Conservation (phyloP, 306 rosid genomes). For the Vicia faba region DNA sequence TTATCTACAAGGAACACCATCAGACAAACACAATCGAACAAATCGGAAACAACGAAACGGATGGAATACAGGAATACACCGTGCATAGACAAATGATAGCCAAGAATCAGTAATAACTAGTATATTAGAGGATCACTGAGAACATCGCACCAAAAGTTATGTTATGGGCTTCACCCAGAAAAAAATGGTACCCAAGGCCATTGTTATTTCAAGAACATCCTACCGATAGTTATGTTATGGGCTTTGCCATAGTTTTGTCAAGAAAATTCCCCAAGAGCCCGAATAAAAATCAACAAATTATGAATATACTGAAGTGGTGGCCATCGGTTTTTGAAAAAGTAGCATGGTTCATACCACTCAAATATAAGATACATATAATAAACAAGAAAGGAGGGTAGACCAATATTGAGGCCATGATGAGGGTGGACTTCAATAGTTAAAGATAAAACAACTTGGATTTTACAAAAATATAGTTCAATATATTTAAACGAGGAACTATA, state of each 20-base stretch:
- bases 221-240: conserved; percentile 11
- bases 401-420: conserved; percentile 14
- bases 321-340: not conserved
- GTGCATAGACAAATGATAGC: conserved; percentile 25
- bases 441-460: not conserved
- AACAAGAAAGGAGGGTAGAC: conserved; percentile 1
- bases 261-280: not conserved
- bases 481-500: not conserved
- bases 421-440: conserved; percentile 7
- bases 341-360: conserved; percentile 6
- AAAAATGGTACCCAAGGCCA: not conserved
- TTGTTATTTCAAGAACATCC: not conserved
- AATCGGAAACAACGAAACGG: not conserved
- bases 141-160: conserved; percentile 7
- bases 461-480: not conserved
- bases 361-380: conserved; percentile 6
- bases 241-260: conserved; percentile 1
- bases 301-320: not conserved
- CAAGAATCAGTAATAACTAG: not conserved
- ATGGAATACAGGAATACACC: conserved; percentile 18
- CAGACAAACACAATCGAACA: not conserved
- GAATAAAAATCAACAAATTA: too few relatives aligned
- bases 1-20: not conserved
- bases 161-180: not conserved
- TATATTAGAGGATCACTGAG: not conserved